A percentile compares a stretch with the other conserved stretches of the same genome.
Conservation (phyloP, 2,329 filamentous ascomycete species). For the Arthrobotrys iridis region DNA sequence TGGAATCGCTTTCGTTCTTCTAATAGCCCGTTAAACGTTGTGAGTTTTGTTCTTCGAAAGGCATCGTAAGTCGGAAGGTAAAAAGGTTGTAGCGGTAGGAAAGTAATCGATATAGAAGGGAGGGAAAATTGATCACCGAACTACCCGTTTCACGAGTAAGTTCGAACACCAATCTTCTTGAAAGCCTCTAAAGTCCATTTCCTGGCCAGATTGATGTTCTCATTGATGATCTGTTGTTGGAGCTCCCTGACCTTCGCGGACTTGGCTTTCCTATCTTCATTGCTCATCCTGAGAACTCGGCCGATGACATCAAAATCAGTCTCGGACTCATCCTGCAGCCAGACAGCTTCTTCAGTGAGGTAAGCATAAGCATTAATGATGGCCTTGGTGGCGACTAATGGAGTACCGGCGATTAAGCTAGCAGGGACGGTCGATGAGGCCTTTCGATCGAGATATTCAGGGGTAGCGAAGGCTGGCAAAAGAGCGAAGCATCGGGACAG, state of each 20-base stretch:
- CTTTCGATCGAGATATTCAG: slow-evolving; percentile 58
- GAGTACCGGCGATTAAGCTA: slow-evolving; percentile 58
- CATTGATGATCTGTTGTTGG: slow-evolving; percentile 76
- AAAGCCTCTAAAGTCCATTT: slow-evolving; percentile 68
- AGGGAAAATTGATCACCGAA: not conserved
- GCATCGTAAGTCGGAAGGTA: slow-evolving; percentile 53
- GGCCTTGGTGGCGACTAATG: slow-evolving; percentile 57
- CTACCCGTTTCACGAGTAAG: slow-evolving; percentile 4
- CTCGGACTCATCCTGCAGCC: slow-evolving; percentile 57
- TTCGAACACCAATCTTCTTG: slow-evolving; percentile 50
- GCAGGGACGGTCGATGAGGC: slow-evolving; percentile 58
- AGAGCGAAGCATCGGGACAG: slow-evolving; percentile 58
- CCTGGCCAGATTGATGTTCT: slow-evolving; percentile 83
- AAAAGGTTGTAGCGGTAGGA: not conserved
- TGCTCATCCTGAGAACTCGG: slow-evolving; percentile 56
- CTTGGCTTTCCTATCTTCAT: slow-evolving; percentile 73
- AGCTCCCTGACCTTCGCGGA: slow-evolving; percentile 80
- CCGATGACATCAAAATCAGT: slow-evolving; percentile 59
- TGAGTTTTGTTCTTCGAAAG: slow-evolving; percentile 27
- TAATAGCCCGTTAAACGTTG: slow-evolving; percentile 34
- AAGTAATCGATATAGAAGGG: not conserved
- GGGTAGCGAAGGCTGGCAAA: slow-evolving; percentile 58
- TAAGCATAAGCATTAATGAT: slow-evolving; percentile 58
- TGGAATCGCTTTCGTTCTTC: slow-evolving; percentile 42
- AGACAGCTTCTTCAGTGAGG: slow-evolving; percentile 57